Evolutionary conservation across 1,284 basidiomycete genomes (phyloP).

Genomic region (Microbotryum violaceum): DNA sequence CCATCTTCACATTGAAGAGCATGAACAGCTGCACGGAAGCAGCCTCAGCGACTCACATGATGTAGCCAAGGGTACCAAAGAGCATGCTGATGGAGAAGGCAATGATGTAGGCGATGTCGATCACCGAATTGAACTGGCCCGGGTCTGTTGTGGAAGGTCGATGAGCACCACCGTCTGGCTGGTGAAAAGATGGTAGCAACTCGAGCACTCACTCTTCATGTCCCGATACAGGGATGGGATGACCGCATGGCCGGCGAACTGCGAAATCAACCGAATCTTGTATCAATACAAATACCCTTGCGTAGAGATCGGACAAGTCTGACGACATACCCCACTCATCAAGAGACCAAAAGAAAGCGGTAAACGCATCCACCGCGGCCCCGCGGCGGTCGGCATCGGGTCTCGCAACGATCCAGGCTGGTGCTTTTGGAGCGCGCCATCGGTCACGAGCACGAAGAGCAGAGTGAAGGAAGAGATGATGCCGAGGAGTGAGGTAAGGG

Average conservation of each 20-base stretch:
- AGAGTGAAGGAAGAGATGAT: constrained; percentile 71
- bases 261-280: background rate
- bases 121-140: constrained; percentile 69
- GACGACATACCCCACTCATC: constrained; percentile 73
- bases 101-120: constrained; percentile 74
- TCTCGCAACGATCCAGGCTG: constrained; percentile 74
- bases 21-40: background rate
- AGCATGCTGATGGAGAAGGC: constrained; percentile 70
- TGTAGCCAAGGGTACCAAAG: constrained; percentile 77
- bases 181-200: background rate
- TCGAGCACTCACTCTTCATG: constrained; percentile 50
- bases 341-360: constrained; percentile 71
- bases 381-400: constrained; percentile 62
- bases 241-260: constrained; percentile 89
- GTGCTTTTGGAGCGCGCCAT: constrained; percentile 71
- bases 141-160: constrained; percentile 52
- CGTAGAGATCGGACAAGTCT: background rate
- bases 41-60: constrained; percentile 51
- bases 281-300: background rate
- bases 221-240: constrained; percentile 83
- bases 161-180: background rate
- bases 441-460: constrained; percentile 69
- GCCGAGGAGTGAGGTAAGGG: constrained; percentile 71
- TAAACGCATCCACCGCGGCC: constrained; percentile 50
- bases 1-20: background rate